Evolutionary conservation across 139 green algal species (phyloP), one percentile per base, ranked within the genome.

Genomic region (Chlamydomonas sp.): DNA sequence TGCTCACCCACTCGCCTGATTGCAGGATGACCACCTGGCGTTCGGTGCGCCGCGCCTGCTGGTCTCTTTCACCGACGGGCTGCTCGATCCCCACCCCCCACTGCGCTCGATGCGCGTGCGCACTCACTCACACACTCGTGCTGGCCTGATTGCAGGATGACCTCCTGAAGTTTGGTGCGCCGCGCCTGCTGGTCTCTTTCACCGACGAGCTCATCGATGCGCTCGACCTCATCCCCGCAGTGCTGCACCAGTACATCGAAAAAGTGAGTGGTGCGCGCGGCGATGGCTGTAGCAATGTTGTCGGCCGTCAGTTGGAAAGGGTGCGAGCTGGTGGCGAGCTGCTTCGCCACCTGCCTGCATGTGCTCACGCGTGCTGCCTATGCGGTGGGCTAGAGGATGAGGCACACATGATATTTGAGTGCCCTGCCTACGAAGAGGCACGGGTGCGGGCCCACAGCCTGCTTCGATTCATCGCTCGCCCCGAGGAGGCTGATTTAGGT

Each of bases 181-280:
- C 65, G 3, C 39, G 65, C 28, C 65, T 71, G 13, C 36, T 71
- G 16, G 37, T 71, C 5, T 39, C 37, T 30, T 71, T 58, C 65
- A 39, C 35, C 13, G 26, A 47, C 20, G 10, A 8, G 5, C n/a
- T 34, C 37, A 29, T 62, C 3, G 36, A 60, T 30, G 65, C 65
- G 13, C 38, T 71, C 10, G 65, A 71, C 36, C n/a, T 71, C 37
- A 71, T 71, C 22, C 65, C 65, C n/a, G 37, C 65, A 38, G 35
- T 71, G 2, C 65, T 71, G 43, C 36, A 29, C 20, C 37, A 59
- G 65, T 71, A 71, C 38, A 71, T 58, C 8, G 28, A 26, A 38
- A 22, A 28, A 38, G 13, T 59, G 16, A 59, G n/a, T n/a, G n/a
- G n/a, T n/a, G n/a, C n/a, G n/a, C n/a, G n/a, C n/a, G n/a, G n/a